These are phyloP conservation scores for Brassica carinata DNA, from an alignment of 345 rosid species.

Conservation along the genomic window DNA sequence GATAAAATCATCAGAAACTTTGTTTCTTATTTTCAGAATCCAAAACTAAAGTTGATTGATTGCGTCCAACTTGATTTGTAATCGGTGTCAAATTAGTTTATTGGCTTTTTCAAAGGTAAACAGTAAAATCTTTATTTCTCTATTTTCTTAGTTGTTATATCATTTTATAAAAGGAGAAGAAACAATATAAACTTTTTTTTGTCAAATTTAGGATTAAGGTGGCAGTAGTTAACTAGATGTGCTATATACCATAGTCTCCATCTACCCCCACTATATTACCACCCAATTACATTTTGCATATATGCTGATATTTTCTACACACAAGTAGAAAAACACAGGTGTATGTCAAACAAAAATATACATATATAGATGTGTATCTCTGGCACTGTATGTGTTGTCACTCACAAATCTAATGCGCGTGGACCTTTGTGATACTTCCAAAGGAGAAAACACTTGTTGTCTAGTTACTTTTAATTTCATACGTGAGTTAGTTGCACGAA, in stretches of 20 bases:
- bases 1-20: background rate
- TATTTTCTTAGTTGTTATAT: background rate
- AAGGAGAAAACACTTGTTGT: conserved; percentile 3
- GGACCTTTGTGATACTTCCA: conserved; percentile 41
- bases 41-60: conserved; percentile 16
- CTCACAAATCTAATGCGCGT: conserved; percentile 37
- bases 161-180: background rate
- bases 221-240: conserved; percentile 37
- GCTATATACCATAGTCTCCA: conserved; percentile 33
- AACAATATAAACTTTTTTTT: background rate
- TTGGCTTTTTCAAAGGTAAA: conserved; percentile 16
- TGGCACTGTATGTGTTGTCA: conserved; percentile 37
- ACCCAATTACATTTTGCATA: conserved; percentile 17
- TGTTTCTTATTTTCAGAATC: background rate
- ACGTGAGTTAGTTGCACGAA: conserved; percentile 1
- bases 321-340: background rate
- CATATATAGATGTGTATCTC: background rate
- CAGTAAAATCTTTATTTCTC: conserved; percentile 1
- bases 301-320: conserved; percentile 8
- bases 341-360: background rate
- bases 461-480: background rate
- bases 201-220: conserved; percentile 32
- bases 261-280: conserved; percentile 36
- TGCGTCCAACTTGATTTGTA: background rate
- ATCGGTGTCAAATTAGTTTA: background rate